Evolutionary conservation across 2,329 filamentous ascomycete genomes (phyloP).

Genomic region (Xylaria sp.): DNA sequence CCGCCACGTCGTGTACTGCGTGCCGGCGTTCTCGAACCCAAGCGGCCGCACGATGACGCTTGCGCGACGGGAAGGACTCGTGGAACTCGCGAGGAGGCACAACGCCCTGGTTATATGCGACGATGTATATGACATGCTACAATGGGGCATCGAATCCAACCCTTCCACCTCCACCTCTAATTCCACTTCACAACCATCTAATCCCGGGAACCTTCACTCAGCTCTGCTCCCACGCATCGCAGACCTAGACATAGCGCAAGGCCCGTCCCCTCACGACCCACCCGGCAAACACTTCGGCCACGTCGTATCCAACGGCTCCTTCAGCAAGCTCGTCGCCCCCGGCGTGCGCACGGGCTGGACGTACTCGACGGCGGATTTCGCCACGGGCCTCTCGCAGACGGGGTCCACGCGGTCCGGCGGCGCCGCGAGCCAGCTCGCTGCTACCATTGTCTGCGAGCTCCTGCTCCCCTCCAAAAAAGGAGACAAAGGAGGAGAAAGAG

Average conservation of each 20-base stretch:
- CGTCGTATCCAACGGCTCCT: conserved; percentile 85
- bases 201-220: conserved; percentile 25
- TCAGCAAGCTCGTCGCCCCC: conserved; percentile 87
- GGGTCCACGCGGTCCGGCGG: conserved; percentile 68
- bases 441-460: conserved; percentile 62
- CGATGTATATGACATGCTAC: conserved; percentile 94
- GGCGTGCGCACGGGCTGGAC: conserved; percentile 78
- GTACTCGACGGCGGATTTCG: conserved; percentile 69
- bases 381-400: conserved; percentile 62
- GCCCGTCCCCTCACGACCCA: conserved; percentile 56
- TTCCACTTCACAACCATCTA: conserved; percentile 32
- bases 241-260: conserved; percentile 78
- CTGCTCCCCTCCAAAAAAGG: conserved; percentile 45
- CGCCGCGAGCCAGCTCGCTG: conserved; percentile 65
- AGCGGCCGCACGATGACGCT: conserved; percentile 85
- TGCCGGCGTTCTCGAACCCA: conserved; percentile 90
- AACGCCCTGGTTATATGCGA: conserved; percentile 88
- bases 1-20: conserved; percentile 86
- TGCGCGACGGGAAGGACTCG: conserved; percentile 71
- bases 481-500: background rate
- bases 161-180: background rate
- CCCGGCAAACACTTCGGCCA: conserved; percentile 72
- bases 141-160: conserved; percentile 70
- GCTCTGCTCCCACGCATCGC: conserved; percentile 78
- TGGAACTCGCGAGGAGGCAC: conserved; percentile 79